These are phyloP conservation scores for Onygenales sp. DNA, from an alignment of 2,329 filamentous ascomycete genomes.

Conservation along the genomic window DNA sequence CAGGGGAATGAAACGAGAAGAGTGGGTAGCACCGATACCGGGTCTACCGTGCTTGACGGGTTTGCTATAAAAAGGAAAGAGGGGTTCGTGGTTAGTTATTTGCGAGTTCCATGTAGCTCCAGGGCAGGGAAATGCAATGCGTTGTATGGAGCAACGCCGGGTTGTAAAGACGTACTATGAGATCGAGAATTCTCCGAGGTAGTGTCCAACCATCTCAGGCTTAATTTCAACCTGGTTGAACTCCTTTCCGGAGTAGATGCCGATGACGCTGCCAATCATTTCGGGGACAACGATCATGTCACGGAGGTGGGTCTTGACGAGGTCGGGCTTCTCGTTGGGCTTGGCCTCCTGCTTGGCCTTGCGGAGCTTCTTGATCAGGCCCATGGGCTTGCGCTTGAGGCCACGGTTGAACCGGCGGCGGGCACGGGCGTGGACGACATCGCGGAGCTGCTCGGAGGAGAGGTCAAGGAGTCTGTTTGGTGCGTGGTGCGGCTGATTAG, in stretches of 20 bases:
- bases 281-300: constrained; percentile 99
- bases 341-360: constrained; percentile 98
- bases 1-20: constrained; percentile 99
- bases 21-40: constrained; percentile 99
- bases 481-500: constrained; percentile 4
- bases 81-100: constrained; percentile 29
- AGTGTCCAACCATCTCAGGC: constrained; percentile 99
- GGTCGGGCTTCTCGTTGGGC: constrained; percentile 99
- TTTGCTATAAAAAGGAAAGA: constrained; percentile 54
- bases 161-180: constrained; percentile 74
- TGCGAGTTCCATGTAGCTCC: constrained; percentile 27
- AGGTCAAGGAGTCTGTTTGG: constrained; percentile 85
- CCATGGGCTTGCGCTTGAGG: constrained; percentile 99
- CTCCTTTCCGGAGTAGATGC: constrained; percentile 99
- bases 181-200: constrained; percentile 98
- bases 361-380: constrained; percentile 99
- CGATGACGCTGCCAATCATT: constrained; percentile 98
- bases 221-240: constrained; percentile 99
- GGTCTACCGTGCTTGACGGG: constrained; percentile 99
- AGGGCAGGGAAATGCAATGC: background rate
- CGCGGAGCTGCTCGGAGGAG: constrained; percentile 94
- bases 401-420: constrained; percentile 99
- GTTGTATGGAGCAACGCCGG: background rate
- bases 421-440: constrained; percentile 98
- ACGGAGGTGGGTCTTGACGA: constrained; percentile 98